These are phyloP conservation scores for Hamamelis virginiana DNA, from an alignment of 164 flowering plant species.

Conservation along the genomic window DNA sequence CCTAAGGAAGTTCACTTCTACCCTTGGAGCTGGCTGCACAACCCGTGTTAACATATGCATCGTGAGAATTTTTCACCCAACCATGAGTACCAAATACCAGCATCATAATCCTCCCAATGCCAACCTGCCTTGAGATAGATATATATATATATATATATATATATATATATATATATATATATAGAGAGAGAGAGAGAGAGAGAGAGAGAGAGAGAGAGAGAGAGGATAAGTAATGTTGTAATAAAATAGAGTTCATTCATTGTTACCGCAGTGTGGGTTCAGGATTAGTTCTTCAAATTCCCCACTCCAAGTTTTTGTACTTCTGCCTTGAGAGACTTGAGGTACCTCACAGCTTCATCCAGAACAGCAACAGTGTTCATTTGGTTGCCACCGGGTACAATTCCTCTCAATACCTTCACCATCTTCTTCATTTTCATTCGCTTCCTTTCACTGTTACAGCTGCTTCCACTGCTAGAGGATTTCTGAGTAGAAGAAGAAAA, in stretches of 20 bases:
- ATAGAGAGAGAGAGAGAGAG: slow-evolving; percentile 4
- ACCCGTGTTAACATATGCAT: not conserved
- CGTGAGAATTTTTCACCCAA: not conserved
- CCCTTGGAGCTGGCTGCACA: slow-evolving; percentile 2
- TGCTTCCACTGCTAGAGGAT: slow-evolving; percentile 29
- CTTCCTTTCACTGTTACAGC: slow-evolving; percentile 39
- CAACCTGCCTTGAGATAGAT: too few relatives aligned
- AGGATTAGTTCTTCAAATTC: slow-evolving; percentile 18
- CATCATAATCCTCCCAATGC: slow-evolving; percentile 3
- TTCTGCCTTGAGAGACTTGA: slow-evolving; percentile 75
- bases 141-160: too few relatives aligned
- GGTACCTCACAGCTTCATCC: slow-evolving; percentile 79
- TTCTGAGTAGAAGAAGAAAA: slow-evolving; percentile 30
- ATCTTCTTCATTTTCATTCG: slow-evolving; percentile 56
- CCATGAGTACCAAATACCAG: not conserved
- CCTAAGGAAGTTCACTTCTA: not conserved
- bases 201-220: not conserved
- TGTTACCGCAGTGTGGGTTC: not conserved
- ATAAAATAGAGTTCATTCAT: slow-evolving; percentile 2
- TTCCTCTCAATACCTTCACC: slow-evolving; percentile 60
- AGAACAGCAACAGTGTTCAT: slow-evolving; percentile 65
- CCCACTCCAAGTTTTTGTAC: slow-evolving; percentile 55
- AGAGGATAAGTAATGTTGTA: not conserved
- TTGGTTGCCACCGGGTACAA: slow-evolving; percentile 67
- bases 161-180: too few relatives aligned